Conservation (phyloP, 1,284 basidiomycete genomes). For the Omphalotus olearius region DNA sequence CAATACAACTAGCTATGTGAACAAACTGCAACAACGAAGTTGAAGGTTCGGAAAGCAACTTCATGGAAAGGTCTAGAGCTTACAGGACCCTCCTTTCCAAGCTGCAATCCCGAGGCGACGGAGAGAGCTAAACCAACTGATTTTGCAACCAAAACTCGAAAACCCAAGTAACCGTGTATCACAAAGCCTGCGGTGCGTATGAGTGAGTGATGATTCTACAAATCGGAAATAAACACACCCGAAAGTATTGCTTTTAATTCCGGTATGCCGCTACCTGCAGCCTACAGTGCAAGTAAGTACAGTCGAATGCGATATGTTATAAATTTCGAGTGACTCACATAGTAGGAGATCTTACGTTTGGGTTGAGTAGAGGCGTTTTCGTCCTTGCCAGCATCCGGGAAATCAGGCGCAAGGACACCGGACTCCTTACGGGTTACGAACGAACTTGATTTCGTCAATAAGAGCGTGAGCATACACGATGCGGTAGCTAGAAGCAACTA, state of each 20-base stretch:
- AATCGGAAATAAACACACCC: slow-evolving; percentile 29
- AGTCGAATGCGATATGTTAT: neutral
- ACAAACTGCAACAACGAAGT: slow-evolving; percentile 51
- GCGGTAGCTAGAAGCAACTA: slow-evolving; percentile 69
- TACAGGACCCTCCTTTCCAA: slow-evolving; percentile 92
- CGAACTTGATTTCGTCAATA: slow-evolving; percentile 83
- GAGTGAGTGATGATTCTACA: slow-evolving; percentile 6
- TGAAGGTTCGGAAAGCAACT: neutral
- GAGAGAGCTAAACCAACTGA: slow-evolving; percentile 85
- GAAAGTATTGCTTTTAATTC: slow-evolving; percentile 78
- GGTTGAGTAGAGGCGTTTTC: slow-evolving; percentile 23
- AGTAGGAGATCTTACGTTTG: slow-evolving; percentile 77
- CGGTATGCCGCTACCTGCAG: slow-evolving; percentile 93
- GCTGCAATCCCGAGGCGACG: slow-evolving; percentile 85
- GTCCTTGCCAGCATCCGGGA: slow-evolving; percentile 27
- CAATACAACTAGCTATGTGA: slow-evolving; percentile 92
- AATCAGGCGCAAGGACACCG: slow-evolving; percentile 57
- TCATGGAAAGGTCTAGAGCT: neutral
- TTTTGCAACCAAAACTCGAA: slow-evolving; percentile 89
- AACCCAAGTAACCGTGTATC: slow-evolving; percentile 95
- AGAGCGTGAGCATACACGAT: slow-evolving; percentile 80
- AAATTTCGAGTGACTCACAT: slow-evolving; percentile 44
- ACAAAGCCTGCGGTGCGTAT: slow-evolving; percentile 70
- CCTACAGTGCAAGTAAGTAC: slow-evolving; percentile 36
- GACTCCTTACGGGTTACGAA: slow-evolving; percentile 88